Evolutionary conservation across 345 rosid genomes (phyloP).

Genomic region (Corchorus olitorius): DNA sequence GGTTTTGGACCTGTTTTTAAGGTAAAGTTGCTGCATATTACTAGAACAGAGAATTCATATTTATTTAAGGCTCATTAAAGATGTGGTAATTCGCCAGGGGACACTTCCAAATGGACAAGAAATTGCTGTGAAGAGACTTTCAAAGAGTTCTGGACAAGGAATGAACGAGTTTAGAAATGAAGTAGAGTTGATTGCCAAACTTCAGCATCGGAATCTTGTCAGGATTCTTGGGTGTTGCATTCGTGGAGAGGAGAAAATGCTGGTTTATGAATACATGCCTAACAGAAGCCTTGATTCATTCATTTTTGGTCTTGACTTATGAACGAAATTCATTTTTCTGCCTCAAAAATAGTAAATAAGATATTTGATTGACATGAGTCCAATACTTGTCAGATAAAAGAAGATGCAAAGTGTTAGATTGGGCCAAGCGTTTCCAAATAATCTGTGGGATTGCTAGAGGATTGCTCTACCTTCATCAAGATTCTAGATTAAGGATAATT

Average conservation of each 20-base stretch:
- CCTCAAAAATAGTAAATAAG: neutral
- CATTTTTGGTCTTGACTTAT: constrained; percentile 24
- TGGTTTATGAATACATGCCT: constrained; percentile 42
- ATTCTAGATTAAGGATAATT: constrained; percentile 20
- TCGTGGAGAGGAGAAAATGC: constrained; percentile 32
- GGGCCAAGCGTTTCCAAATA: constrained; percentile 12
- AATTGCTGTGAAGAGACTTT: constrained; percentile 27
- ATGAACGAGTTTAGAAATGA: constrained; percentile 48
- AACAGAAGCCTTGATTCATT: constrained; percentile 34
- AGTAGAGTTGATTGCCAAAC: constrained; percentile 43
- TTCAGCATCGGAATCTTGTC: constrained; percentile 56
- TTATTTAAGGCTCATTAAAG: neutral
- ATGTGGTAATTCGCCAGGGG: too few species aligned
- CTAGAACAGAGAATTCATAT: neutral
- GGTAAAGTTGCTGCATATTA: constrained; percentile 25
- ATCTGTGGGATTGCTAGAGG: constrained; percentile 22
- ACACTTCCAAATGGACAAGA: constrained; percentile 5
- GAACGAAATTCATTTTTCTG: neutral
- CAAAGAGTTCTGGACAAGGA: constrained; percentile 7
- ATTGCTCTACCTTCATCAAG: constrained; percentile 21
- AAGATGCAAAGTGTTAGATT: neutral
- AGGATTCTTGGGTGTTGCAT: constrained; percentile 42
- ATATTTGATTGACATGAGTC: neutral
- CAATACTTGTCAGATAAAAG: neutral
- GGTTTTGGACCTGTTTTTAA: constrained; percentile 49